Percentiles rank a stretch among this genome's conserved stretches.
These are phyloP conservation scores for Haplosporangium sp. DNA, from an alignment of 371 early-diverging fungal species.

Conservation along the genomic window DNA sequence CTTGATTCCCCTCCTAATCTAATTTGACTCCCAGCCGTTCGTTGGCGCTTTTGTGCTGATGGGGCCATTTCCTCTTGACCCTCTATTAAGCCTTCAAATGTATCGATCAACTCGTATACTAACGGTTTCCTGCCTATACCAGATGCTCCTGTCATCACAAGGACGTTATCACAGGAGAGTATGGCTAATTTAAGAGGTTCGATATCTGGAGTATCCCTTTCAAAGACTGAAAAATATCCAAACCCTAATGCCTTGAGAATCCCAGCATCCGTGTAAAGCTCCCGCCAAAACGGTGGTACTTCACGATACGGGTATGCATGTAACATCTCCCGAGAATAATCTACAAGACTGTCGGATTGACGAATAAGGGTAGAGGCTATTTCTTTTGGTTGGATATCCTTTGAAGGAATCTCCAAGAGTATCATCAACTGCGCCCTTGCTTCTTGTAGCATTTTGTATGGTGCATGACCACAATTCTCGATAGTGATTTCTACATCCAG, in stretches of 20 bases:
- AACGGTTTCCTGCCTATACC: constrained; percentile 57
- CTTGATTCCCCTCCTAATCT: constrained; percentile 20
- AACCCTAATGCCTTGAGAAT: constrained; percentile 57
- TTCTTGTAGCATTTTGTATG: constrained; percentile 18
- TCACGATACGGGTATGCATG: constrained; percentile 61
- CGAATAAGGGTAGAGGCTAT: constrained; percentile 2
- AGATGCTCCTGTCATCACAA: constrained; percentile 67
- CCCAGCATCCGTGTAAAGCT: constrained; percentile 66
- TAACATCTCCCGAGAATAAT: constrained; percentile 59
- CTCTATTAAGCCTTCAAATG: constrained; percentile 49
- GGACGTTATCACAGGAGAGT: constrained; percentile 60
- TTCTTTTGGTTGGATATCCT: neutral
- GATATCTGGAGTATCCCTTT: neutral
- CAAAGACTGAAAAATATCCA: neutral
- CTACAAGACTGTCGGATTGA: constrained; percentile 48
- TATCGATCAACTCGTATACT: constrained; percentile 54
- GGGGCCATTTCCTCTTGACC: constrained; percentile 9
- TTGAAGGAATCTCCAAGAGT: neutral
- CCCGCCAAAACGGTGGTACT: constrained; percentile 69
- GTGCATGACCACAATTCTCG: constrained; percentile 34
- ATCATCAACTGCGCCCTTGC: constrained; percentile 13
- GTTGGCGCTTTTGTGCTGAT: constrained; percentile 35
- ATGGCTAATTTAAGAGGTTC: constrained; percentile 44
- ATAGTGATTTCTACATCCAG: constrained; percentile 18
- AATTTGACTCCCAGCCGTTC: constrained; percentile 25